Percentiles rank a stretch among this genome's conserved stretches.
Conservation (phyloP, 148 eudicot genomes). For the Camellia granthamiana region DNA sequence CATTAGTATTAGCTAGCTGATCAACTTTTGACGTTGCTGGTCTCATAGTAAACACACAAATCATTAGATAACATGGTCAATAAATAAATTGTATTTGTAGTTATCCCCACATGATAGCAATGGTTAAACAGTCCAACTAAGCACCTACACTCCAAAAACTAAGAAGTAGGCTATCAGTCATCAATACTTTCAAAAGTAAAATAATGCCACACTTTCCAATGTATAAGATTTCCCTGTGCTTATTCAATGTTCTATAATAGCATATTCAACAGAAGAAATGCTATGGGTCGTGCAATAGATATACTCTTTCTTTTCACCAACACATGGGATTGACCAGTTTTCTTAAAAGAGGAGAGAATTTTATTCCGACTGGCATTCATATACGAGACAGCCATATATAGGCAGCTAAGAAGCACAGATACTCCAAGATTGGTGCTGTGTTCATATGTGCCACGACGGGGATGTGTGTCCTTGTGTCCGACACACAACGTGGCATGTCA, state of each 20-base stretch:
- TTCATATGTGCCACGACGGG: too few species aligned
- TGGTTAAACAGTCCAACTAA: not conserved
- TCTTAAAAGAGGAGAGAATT: not conserved
- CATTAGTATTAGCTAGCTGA: conserved; percentile 30
- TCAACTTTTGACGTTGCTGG: conserved; percentile 76
- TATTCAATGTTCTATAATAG: not conserved
- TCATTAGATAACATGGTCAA: not conserved
- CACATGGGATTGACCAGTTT: not conserved
- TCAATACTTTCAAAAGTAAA: not conserved
- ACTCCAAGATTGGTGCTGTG: too few species aligned
- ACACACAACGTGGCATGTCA: too few species aligned
- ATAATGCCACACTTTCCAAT: not conserved
- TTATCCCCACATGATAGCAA: not conserved
- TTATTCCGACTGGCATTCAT: not conserved
- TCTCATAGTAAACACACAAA: conserved; percentile 8
- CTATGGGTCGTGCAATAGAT: not conserved
- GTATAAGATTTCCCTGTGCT: not conserved
- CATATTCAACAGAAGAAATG: not conserved
- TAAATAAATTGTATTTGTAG: not conserved
- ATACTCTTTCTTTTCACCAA: not conserved
- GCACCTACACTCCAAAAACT: not conserved
- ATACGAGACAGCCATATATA: not conserved
- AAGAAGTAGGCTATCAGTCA: not conserved
- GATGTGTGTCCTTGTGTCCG: too few species aligned
- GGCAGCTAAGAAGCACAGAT: too few species aligned